Percentiles rank a stretch among this genome's conserved stretches.
Conservation (phyloP, 805 yeast genomes). For the Wickerhamiella lipophila region DNA sequence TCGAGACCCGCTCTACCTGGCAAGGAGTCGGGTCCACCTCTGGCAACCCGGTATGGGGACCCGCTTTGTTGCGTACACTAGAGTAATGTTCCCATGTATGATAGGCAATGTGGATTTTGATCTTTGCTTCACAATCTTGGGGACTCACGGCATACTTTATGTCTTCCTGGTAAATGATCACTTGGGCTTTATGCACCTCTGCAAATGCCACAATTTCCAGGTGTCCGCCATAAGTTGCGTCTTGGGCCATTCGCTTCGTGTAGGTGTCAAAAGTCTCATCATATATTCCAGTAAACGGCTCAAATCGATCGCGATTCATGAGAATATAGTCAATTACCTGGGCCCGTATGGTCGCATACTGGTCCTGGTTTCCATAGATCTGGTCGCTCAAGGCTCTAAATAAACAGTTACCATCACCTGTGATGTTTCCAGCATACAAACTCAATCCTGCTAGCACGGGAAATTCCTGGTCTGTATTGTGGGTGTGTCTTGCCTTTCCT, state of each 20-base stretch:
- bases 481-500: background rate
- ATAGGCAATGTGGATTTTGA: conserved; percentile 29
- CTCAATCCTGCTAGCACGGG: conserved; percentile 28
- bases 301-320: conserved; percentile 24
- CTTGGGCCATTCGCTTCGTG: conserved; percentile 27
- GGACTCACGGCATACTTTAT: conserved; percentile 28
- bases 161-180: conserved; percentile 31
- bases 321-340: conserved; percentile 27
- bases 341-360: conserved; percentile 24
- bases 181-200: conserved; percentile 23
- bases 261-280: conserved; percentile 29
- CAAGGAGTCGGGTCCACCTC: conserved; percentile 15
- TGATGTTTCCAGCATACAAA: conserved; percentile 29
- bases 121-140: background rate
- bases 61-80: conserved; percentile 29
- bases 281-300: conserved; percentile 27
- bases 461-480: conserved; percentile 26
- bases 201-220: conserved; percentile 34
- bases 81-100: conserved; percentile 36
- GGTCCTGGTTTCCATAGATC: conserved; percentile 28
- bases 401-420: conserved; percentile 35
- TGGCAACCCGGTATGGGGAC: conserved; percentile 30
- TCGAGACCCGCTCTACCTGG: background rate
- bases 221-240: conserved; percentile 33
- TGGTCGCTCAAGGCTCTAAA: conserved; percentile 34